Conservation (phyloP, 2,329 filamentous ascomycete genomes). For the Hymenoscyphus albidus region DNA sequence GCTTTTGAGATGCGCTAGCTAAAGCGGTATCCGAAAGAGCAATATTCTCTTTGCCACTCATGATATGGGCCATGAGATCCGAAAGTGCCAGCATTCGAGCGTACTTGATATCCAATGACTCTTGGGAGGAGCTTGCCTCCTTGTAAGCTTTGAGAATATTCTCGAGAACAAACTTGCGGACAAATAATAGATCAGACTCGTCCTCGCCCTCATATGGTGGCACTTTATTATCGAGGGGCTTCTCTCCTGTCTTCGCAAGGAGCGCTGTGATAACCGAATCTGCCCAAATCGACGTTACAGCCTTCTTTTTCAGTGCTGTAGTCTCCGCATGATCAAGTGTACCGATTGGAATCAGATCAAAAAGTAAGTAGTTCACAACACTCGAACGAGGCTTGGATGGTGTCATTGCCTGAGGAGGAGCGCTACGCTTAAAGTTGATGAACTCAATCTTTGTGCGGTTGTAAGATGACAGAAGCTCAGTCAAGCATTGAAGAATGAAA, state of each 20-base stretch:
- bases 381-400: slow-evolving; percentile 92
- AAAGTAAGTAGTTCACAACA: slow-evolving; percentile 89
- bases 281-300: slow-evolving; percentile 79
- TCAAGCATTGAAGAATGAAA: slow-evolving; percentile 87
- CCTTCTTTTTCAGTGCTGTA: slow-evolving; percentile 75
- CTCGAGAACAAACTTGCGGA: slow-evolving; percentile 91
- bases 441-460: slow-evolving; percentile 96
- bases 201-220: slow-evolving; percentile 66
- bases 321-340: slow-evolving; percentile 70
- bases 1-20: slow-evolving; percentile 62
- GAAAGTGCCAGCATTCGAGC: slow-evolving; percentile 81
- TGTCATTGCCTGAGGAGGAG: slow-evolving; percentile 72
- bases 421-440: slow-evolving; percentile 96
- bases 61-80: slow-evolving; percentile 89
- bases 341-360: slow-evolving; percentile 64
- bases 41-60: slow-evolving; percentile 72
- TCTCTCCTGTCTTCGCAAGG: slow-evolving; percentile 83
- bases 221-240: slow-evolving; percentile 52
- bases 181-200: slow-evolving; percentile 81
- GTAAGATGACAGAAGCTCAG: slow-evolving; percentile 87
- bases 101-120: slow-evolving; percentile 81
- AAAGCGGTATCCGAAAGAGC: slow-evolving; percentile 40
- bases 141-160: slow-evolving; percentile 90
- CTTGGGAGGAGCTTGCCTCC: slow-evolving; percentile 73
- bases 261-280: slow-evolving; percentile 83